Evolutionary conservation across 2,329 filamentous ascomycete genomes (phyloP).

Genomic region (Plectosphaerella plurivora): DNA sequence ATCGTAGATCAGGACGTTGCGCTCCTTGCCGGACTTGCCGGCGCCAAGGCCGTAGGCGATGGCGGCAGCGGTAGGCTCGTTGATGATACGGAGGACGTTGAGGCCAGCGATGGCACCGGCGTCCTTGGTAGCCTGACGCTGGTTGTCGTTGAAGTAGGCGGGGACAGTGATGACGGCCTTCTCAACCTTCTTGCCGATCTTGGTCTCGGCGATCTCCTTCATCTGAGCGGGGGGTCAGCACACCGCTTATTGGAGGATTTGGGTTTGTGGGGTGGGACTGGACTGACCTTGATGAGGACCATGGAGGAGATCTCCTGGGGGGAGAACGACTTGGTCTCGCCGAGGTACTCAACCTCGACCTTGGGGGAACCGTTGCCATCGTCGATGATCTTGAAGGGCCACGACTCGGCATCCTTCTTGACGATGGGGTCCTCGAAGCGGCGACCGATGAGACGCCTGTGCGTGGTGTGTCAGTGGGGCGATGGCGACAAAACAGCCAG

Average conservation of each 20-base stretch:
- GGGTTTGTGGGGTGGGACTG: conserved; percentile 2
- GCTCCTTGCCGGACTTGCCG: conserved; percentile 95
- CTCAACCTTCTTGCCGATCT: conserved; percentile 97
- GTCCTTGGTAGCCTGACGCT: conserved; percentile 99
- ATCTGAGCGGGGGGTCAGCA: conserved; percentile 54
- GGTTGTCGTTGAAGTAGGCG: conserved; percentile 99
- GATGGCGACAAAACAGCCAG: neutral
- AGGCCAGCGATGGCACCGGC: conserved; percentile 95
- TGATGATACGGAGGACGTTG: conserved; percentile 99
- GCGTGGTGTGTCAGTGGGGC: conserved; percentile 7
- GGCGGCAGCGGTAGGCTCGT: conserved; percentile 97
- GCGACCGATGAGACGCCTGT: conserved; percentile 93
- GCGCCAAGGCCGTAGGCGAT: conserved; percentile 97
- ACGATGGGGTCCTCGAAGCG: conserved; percentile 92
- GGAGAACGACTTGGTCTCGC: conserved; percentile 92
- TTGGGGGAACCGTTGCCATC: conserved; percentile 74
- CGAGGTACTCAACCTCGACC: conserved; percentile 93
- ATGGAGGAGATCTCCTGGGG: conserved; percentile 99
- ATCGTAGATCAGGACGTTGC: conserved; percentile 99
- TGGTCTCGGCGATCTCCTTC: conserved; percentile 98
- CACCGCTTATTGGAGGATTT: neutral
- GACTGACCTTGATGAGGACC: conserved; percentile 88
- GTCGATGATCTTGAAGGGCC: conserved; percentile 98
- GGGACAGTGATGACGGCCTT: conserved; percentile 99
- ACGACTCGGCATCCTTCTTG: conserved; percentile 98